Conservation (phyloP, 306 rosid genomes). For the Cicer cuneatum region DNA sequence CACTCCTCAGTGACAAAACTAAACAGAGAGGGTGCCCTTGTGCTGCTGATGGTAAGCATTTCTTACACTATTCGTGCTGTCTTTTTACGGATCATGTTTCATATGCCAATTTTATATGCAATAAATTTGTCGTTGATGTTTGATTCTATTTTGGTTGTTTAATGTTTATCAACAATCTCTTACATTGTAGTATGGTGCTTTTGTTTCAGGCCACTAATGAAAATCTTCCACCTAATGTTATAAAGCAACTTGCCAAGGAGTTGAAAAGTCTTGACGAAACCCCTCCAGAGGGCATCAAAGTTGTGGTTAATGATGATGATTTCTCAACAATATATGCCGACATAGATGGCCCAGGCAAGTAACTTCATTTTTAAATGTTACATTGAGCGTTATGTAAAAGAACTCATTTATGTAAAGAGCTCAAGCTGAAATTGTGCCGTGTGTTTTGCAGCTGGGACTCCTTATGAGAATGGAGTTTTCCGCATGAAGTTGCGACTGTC, state of each 20-base stretch:
- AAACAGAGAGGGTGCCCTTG: constrained; percentile 39
- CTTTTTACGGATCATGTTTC: constrained; percentile 19
- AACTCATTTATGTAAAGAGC: background rate
- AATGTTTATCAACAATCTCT: background rate
- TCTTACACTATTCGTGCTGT: background rate
- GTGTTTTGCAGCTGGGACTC: constrained; percentile 85
- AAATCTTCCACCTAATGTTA: constrained; percentile 97
- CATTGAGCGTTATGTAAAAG: constrained; percentile 13
- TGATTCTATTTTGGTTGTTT: constrained; percentile 13
- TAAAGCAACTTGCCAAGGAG: constrained; percentile 97
- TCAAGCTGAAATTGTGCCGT: constrained; percentile 31
- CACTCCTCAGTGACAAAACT: constrained; percentile 43
- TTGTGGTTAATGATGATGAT: constrained; percentile 84
- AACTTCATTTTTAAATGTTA: constrained; percentile 3
- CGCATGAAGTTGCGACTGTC: constrained; percentile 93
- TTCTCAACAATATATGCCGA: constrained; percentile 90
- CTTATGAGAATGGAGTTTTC: constrained; percentile 93
- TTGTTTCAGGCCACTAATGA: constrained; percentile 89
- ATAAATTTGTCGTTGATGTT: constrained; percentile 6
- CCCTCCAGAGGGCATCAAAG: constrained; percentile 99
- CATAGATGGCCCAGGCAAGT: constrained; percentile 96
- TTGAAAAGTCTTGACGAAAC: constrained; percentile 93
- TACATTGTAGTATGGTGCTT: constrained; percentile 34
- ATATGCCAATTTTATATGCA: constrained; percentile 19
- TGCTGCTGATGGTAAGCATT: constrained; percentile 60